Base-by-base conservation (phyloP, 2,329 filamentous ascomycete species). In the Aspergillus tamarii region DNA sequence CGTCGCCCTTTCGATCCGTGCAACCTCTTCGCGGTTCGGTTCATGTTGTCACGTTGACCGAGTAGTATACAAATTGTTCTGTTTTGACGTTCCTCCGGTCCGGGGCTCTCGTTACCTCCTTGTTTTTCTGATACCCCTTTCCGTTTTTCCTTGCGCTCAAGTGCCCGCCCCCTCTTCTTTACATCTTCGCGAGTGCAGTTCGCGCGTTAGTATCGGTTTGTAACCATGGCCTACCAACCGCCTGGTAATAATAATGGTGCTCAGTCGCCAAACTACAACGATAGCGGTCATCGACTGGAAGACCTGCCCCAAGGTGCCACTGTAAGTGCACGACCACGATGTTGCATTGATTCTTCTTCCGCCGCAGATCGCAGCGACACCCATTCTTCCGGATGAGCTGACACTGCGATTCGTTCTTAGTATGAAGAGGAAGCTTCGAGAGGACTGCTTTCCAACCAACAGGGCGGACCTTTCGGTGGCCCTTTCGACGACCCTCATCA, bases 251-350 rank as follows among this genome's bases (percentile, higher is more conserved):
- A 52, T n/a, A 32, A 32, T n/a, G 52, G 52, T 55, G 52, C 34
- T 39, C 70, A 84, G 65, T 81, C 82, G 75, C 80, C 78, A 66
- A 64, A 62, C 57, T 83, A 86, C 68, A 85, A 85, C 61, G 89
- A 88, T 63, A 85, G 87, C 62, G 85, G 87, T 70, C 89, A 92
- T 76, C 85, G 84, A 64, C 78, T 92, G 73, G 88, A 91, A 74
- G 89, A 92, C 74, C 82, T 92, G 39, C 85, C 87, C 66, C 77
- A 84, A 45, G 64, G 65, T 64, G 84, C 84, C 64, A 83, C 82
- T 73, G 90, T 91, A 84, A 82, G 88, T 65, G 12, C 21, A 39
- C 10, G 28, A 53, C 19, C 32, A 45, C 46, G n/a, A 36, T 16
- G 21, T 3, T 16, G 4, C 11, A 21, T 23, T 28, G 43, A 23